Evolutionary conservation across 257 asterid species (phyloP).

Genomic region (Leptodermis oblonga): DNA sequence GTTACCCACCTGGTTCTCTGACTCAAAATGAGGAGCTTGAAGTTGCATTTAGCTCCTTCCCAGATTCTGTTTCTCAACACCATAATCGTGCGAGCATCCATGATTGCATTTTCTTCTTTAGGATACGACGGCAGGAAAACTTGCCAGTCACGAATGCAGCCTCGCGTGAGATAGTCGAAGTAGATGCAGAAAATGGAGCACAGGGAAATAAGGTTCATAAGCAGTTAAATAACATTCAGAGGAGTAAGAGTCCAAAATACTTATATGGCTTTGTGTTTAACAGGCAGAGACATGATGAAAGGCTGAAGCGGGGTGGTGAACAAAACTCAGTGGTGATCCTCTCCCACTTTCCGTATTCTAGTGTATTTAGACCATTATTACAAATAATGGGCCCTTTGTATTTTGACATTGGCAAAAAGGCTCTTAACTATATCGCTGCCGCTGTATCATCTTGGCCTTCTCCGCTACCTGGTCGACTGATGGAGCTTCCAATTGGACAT

Average conservation of each 20-base stretch:
- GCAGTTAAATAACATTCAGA: slow-evolving; percentile 29
- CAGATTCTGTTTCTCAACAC: slow-evolving; percentile 94
- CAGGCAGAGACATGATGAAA: slow-evolving; percentile 96
- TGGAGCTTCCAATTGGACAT: slow-evolving; percentile 93
- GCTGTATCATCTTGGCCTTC: slow-evolving; percentile 83
- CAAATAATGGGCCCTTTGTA: slow-evolving; percentile 96
- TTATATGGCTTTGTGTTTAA: slow-evolving; percentile 91
- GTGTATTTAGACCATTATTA: slow-evolving; percentile 88
- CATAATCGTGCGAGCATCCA: slow-evolving; percentile 92
- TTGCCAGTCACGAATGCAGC: slow-evolving; percentile 28
- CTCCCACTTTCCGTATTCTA: slow-evolving; percentile 75
- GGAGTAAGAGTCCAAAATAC: slow-evolving; percentile 44
- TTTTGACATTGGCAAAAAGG: slow-evolving; percentile 91
- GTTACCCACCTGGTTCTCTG: slow-evolving; percentile 81
- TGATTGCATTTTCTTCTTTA: slow-evolving; percentile 91
- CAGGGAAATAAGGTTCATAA: slow-evolving; percentile 23
- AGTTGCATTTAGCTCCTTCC: slow-evolving; percentile 87
- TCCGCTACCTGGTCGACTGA: slow-evolving; percentile 76
- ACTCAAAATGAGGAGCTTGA: slow-evolving; percentile 92
- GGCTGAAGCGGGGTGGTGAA: slow-evolving; percentile 95
- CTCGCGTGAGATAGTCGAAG: slow-evolving; percentile 57
- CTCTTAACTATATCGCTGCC: slow-evolving; percentile 74
- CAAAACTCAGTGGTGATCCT: slow-evolving; percentile 93
- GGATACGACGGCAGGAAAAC: slow-evolving; percentile 49
- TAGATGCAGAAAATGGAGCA: slow-evolving; percentile 31